Evolutionary conservation across 2,329 filamentous ascomycete genomes (phyloP), one percentile per base, ranked within the genome.

Genomic region (Verticillium longisporum): DNA sequence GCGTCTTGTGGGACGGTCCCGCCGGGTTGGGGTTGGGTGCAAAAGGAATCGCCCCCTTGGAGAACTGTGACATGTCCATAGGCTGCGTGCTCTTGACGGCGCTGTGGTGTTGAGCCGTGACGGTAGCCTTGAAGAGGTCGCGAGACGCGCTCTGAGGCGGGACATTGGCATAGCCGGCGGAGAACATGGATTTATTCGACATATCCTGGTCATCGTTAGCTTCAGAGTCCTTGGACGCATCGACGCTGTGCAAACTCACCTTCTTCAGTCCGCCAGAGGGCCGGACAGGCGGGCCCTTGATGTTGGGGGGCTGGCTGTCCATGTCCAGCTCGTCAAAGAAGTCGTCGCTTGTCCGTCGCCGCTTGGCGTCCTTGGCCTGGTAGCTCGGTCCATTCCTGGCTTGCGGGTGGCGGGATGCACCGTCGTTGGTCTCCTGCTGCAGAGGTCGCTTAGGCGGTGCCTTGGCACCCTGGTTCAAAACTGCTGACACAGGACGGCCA

Each of bases 21-120:
- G 78, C 76, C 9, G 82, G 78, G 66, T 83, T 88, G 9, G 83
- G 78, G 62, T 85, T 86, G 21, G 93, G 84, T 6, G 92, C 92
- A 70, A 97, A 97, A 2, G 92, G 90, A 67, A 97, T 97, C 33
- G 89, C 87, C n/a, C 87, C 90, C 74, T 90, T 96, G 7, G 91
- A 90, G 62, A 94, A 88, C 70, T 94, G 90, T n/a, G 89, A 85
- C 85, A 94, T 92, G 67, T 95, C 91, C 69, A 92, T 79, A 1
- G 90, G 89, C 68, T 92, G 88, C 1, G 79, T 81, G 3, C 83
- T 77, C 72, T 89, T 88, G 58, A 78, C 75, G 41, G 89, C 84
- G 65, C 83, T 80, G 67, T 85, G 83, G 66, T 91, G 88, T 68
- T 92, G 89, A 21, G 81, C 79, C 14, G 85, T 87, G 57, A 89